These are phyloP conservation scores for Xylaria telfairii DNA, from an alignment of 495 filamentous ascomycete species.

Conservation along the genomic window DNA sequence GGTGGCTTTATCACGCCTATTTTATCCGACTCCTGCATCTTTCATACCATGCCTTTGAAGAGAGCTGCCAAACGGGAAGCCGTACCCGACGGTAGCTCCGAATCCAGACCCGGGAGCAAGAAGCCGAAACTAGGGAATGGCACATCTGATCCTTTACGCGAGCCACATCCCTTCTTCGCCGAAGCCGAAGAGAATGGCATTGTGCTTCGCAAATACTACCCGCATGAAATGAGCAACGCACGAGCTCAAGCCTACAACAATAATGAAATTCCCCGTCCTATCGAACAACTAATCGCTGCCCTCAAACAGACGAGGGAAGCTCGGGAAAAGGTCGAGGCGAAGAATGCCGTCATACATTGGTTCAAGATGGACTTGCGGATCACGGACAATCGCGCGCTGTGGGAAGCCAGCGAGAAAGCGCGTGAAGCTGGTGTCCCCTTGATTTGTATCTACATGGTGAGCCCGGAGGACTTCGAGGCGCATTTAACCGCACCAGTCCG, in stretches of 20 bases:
- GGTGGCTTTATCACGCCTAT: background rate
- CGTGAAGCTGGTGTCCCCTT: slow-evolving; percentile 68
- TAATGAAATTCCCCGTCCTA: slow-evolving; percentile 70
- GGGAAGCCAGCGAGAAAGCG: slow-evolving; percentile 70
- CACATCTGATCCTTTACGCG: slow-evolving; percentile 38
- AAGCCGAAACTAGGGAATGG: slow-evolving; percentile 31
- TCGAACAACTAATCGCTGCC: slow-evolving; percentile 64
- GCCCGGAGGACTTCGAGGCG: slow-evolving; percentile 84
- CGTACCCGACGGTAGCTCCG: slow-evolving; percentile 30
- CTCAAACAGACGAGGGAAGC: slow-evolving; percentile 56
- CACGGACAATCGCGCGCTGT: slow-evolving; percentile 75
- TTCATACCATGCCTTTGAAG: slow-evolving; percentile 2
- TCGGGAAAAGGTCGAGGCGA: slow-evolving; percentile 54
- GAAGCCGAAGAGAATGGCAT: slow-evolving; percentile 71
- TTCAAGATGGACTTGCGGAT: slow-evolving; percentile 84
- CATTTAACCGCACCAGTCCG: slow-evolving; percentile 74
- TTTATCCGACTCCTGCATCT: background rate
- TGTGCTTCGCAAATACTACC: slow-evolving; percentile 81
- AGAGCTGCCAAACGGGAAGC: slow-evolving; percentile 28
- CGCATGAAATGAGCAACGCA: slow-evolving; percentile 80
- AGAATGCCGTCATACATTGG: slow-evolving; percentile 83
- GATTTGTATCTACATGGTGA: slow-evolving; percentile 79
- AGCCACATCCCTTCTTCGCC: slow-evolving; percentile 48
- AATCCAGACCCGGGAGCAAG: slow-evolving; percentile 37
- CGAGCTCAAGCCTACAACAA: slow-evolving; percentile 74